These are phyloP conservation scores for Boeremia lycopersici DNA, from an alignment of 2,329 filamentous ascomycete genomes.

Conservation along the genomic window DNA sequence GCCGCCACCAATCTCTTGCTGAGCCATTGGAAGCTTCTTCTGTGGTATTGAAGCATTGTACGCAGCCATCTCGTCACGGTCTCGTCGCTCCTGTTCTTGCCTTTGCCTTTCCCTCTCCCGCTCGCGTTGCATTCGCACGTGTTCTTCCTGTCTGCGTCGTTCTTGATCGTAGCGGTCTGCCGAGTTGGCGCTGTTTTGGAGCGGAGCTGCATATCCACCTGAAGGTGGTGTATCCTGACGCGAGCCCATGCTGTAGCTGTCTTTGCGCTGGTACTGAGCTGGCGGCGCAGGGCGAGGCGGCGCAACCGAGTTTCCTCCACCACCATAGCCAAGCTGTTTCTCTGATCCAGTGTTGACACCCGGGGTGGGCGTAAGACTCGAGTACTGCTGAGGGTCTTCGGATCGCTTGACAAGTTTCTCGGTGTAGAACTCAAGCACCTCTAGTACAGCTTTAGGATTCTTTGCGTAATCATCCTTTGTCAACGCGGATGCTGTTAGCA, in stretches of 20 bases:
- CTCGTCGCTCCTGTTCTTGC: constrained; percentile 52
- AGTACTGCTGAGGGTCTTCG: constrained; percentile 72
- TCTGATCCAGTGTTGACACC: constrained; percentile 55
- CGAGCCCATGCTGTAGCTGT: constrained; percentile 49
- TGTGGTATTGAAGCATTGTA: constrained; percentile 91
- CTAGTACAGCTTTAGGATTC: constrained; percentile 75
- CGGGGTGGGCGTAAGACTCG: constrained; percentile 71
- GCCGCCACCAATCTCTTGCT: constrained; percentile 78
- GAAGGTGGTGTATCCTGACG: constrained; percentile 42
- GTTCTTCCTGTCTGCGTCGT: constrained; percentile 49
- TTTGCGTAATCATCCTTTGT: constrained; percentile 99
- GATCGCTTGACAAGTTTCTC: constrained; percentile 76
- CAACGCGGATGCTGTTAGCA: constrained; percentile 93
- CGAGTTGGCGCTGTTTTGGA: constrained; percentile 41
- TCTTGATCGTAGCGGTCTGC: constrained; percentile 40
- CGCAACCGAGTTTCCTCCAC: constrained; percentile 54
- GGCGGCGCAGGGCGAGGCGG: constrained; percentile 56
- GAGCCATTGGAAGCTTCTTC: constrained; percentile 77
- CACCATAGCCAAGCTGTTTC: constrained; percentile 56
- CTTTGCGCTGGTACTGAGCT: constrained; percentile 50
- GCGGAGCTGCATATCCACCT: constrained; percentile 35
- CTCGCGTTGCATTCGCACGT: constrained; percentile 42
- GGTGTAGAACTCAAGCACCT: constrained; percentile 84
- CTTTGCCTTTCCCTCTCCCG: constrained; percentile 48
- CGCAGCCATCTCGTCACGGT: constrained; percentile 76